These are phyloP conservation scores for Neofusicoccum kwambonambiense DNA, from an alignment of 2,329 filamentous ascomycete species.

Conservation along the genomic window DNA sequence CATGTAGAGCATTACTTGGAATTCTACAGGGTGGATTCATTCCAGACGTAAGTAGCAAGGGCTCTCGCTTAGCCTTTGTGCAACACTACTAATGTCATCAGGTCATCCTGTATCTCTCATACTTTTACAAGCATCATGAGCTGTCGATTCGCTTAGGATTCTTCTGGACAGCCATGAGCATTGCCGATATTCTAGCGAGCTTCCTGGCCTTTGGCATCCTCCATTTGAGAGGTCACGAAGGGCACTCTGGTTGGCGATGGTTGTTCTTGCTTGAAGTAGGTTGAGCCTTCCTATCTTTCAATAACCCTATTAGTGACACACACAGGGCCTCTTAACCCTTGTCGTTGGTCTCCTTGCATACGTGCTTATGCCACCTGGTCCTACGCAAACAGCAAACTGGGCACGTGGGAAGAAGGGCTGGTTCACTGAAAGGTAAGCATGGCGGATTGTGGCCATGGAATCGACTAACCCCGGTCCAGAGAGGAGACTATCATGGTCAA, in stretches of 20 bases:
- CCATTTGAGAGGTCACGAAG: conserved; percentile 1
- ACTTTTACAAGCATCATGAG: conserved; percentile 42
- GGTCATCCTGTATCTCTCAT: conserved; percentile 35
- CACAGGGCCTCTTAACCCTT: conserved; percentile 24
- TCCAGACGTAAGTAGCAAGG: conserved; percentile 26
- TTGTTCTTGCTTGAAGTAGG: conserved; percentile 6
- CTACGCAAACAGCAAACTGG: conserved; percentile 30
- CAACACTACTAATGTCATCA: background rate
- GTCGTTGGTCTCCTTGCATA: conserved; percentile 23
- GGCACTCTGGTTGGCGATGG: conserved; percentile 13
- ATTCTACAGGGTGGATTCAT: conserved; percentile 54
- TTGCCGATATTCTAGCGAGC: conserved; percentile 33
- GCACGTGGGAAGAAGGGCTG: conserved; percentile 34
- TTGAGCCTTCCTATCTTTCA: background rate
- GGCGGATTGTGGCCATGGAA: too few species aligned
- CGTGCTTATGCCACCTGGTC: conserved; percentile 26
- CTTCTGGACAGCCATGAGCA: conserved; percentile 41
- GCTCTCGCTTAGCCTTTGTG: background rate
- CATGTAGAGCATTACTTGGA: conserved; percentile 46
- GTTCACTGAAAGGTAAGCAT: conserved; percentile 21
- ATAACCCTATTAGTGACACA: background rate
- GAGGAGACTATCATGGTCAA: conserved; percentile 29
- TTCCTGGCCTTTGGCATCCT: conserved; percentile 35
- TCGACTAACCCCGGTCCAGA: background rate
- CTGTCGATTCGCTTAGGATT: conserved; percentile 42